A percentile compares a stretch with the other conserved stretches of the same genome.
Evolutionary conservation across 148 eudicot genomes (phyloP).

Genomic region (Chenopodium quinoa): DNA sequence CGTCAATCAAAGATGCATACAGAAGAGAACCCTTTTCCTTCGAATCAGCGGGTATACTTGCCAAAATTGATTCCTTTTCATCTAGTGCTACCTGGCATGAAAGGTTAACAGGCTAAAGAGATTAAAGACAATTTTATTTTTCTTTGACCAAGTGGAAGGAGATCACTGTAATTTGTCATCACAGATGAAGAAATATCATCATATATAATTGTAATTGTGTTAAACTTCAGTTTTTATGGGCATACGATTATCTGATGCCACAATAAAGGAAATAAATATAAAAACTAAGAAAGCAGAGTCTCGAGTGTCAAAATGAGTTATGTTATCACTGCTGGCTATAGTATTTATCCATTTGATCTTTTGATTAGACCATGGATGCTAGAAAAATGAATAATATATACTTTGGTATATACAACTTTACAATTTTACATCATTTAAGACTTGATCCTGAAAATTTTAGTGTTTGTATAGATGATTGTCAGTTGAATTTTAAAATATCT

Average conservation of each 20-base stretch:
- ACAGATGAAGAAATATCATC: not conserved
- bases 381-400: not conserved
- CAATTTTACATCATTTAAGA: not conserved
- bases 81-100: conserved; percentile 71
- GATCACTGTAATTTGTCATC: not conserved
- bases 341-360: not conserved
- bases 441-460: not conserved
- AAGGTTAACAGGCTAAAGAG: not conserved
- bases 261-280: not conserved
- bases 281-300: not conserved
- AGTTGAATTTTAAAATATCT: not conserved
- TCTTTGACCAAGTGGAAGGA: not conserved
- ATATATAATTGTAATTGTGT: not conserved
- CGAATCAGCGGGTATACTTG: conserved; percentile 64
- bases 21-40: conserved; percentile 63
- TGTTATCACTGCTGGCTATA: not conserved
- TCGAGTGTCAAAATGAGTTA: not conserved
- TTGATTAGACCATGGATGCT: not conserved
- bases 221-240: not conserved
- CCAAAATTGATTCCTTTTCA: conserved; percentile 83
- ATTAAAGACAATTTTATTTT: not conserved
- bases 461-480: not conserved
- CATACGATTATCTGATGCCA: not conserved
- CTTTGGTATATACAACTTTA: not conserved
- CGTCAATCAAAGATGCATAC: conserved; percentile 76